Base-by-base conservation (phyloP, 2,329 filamentous ascomycete species). In the Microsporum audouinii region DNA sequence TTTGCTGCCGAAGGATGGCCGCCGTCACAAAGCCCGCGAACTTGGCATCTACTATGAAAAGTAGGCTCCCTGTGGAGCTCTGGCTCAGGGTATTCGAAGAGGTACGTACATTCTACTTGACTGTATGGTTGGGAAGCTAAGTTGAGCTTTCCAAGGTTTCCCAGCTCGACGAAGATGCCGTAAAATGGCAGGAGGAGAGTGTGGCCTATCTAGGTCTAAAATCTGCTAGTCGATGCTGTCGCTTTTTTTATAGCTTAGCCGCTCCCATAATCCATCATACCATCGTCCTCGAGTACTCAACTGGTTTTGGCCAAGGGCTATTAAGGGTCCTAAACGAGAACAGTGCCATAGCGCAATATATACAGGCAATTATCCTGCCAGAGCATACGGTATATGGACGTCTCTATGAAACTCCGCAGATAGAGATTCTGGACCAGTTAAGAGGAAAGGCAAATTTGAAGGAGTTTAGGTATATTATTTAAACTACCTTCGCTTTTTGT, bases 371-470 rank as follows among this genome's bases (percentile, higher is more conserved):
- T 12, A 3, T 57, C n/a, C 8, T 58, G 38, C 57, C 31, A 38
- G 7, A 12, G 14, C 43, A n/a, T n/a, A 43, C 17, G 6, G 27
- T 49, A 14, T 49, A 49, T 29, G 6, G 6, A 29, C 12, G 14
- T 49, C 27, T 53, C 33, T 12, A 41, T 41, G 14, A 41, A 41
- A 10, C 12, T 8, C 39, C 6, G 49, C 5, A 12, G 17, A 17
- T 57, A 38, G 55, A 57, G 5, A 33, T 57, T 38, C 55, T 57
- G 17, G 55, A 57, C 5, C 17, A 14, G 5, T 38, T 57, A 2
- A 57, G 5, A 38, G 55, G 55, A 38, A 57, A 57, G 55, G 55
- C 55, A 38, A 6, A 57, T 57, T 17, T 57, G 34, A 57, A 14
- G 17, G 55, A 57, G 55, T 33, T 57, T 29, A 57, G 33, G 55